These are phyloP conservation scores for Capsicum pubescens DNA, from an alignment of 257 asterid genomes.

Conservation along the genomic window DNA sequence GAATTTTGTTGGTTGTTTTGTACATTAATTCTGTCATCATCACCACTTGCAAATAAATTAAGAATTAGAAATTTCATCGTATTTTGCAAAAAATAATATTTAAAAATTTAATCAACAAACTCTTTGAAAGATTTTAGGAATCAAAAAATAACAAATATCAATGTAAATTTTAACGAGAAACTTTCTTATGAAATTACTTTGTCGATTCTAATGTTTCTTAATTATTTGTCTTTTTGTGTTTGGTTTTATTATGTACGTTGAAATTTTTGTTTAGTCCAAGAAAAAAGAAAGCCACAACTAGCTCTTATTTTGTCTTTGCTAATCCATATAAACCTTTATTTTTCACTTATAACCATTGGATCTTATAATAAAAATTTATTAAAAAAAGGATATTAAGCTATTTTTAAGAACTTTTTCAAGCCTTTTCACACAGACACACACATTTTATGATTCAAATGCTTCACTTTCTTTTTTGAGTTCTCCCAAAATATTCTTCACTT, in stretches of 20 bases:
- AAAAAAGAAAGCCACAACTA: conserved; percentile 29
- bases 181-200: conserved; percentile 42
- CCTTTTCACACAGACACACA: background rate
- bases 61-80: conserved; percentile 32
- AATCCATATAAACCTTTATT: conserved; percentile 35
- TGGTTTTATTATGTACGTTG: conserved; percentile 58
- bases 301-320: conserved; percentile 47
- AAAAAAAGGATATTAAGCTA: background rate
- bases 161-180: conserved; percentile 37
- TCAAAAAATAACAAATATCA: conserved; percentile 37
- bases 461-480: conserved; percentile 4
- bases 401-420: background rate
- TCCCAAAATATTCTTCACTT: conserved; percentile 14
- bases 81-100: background rate
- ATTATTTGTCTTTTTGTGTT: conserved; percentile 51
- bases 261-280: conserved; percentile 42
- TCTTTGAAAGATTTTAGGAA: conserved; percentile 28
- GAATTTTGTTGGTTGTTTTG: conserved; percentile 33
- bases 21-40: background rate
- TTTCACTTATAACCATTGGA: conserved; percentile 32
- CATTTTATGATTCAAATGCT: conserved; percentile 26
- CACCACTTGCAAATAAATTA: conserved; percentile 42
- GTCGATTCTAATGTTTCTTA: conserved; percentile 61
- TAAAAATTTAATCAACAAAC: conserved; percentile 15
- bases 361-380: conserved; percentile 24